A percentile compares a stretch with the other conserved stretches of the same genome.
Evolutionary conservation across 768 basidiomycete species (phyloP).

Genomic region (Suillus clintonianus): DNA sequence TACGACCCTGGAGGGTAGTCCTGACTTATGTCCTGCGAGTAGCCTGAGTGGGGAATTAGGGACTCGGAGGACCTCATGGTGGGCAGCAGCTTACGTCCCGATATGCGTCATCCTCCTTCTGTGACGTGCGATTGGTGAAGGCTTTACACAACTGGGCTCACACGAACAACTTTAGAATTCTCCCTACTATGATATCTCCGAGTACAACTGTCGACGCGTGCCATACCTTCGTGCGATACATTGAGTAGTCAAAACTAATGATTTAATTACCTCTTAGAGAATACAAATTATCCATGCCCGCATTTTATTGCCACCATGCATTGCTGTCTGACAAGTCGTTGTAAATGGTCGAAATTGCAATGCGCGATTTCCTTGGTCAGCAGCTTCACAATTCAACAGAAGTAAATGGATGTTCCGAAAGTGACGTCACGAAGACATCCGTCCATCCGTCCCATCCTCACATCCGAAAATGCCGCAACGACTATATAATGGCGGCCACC

Average conservation of each 20-base stretch:
- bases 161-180: neutral
- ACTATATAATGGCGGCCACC: neutral
- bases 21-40: constrained; percentile 19
- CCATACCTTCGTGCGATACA: neutral
- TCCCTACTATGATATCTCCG: no score
- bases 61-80: neutral
- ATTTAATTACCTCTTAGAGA: neutral
- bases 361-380: neutral
- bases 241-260: neutral
- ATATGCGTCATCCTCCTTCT: neutral
- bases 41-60: neutral
- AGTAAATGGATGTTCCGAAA: neutral
- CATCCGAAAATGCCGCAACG: neutral
- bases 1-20: constrained; percentile 20
- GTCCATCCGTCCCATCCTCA: neutral
- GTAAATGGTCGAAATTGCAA: no score
- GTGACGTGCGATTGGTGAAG: neutral
- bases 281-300: neutral
- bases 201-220: neutral
- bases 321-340: neutral
- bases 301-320: neutral
- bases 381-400: neutral
- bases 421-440: neutral
- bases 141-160: neutral
- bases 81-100: neutral